Conservation (phyloP, 345 rosid species). For the Dipteronia sinensis region DNA sequence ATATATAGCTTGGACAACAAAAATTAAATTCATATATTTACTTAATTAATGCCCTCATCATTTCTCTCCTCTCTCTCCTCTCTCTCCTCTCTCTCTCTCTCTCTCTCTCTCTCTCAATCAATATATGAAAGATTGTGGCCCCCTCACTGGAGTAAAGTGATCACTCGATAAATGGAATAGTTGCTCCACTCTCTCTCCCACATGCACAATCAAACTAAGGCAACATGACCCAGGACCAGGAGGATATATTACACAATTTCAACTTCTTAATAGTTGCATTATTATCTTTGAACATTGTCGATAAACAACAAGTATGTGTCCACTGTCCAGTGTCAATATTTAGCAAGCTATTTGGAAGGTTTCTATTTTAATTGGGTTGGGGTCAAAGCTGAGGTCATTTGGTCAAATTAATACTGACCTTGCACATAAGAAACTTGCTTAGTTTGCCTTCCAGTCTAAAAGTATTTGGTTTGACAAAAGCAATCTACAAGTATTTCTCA, state of each 20-base stretch:
- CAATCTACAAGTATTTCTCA: neutral
- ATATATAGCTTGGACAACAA: neutral
- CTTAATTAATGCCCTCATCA: too few relatives aligned
- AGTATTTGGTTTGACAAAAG: neutral
- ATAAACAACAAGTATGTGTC: neutral
- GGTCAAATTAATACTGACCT: neutral
- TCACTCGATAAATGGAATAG: neutral
- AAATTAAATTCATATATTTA: neutral
- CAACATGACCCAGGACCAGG: neutral
- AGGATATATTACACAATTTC: neutral
- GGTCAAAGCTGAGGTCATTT: neutral
- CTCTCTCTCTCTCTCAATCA: neutral
- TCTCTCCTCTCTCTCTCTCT: too few relatives aligned
- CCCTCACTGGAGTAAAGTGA: neutral
- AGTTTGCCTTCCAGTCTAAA: neutral
- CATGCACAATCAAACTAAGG: slow-evolving; percentile 4
- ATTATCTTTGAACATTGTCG: neutral
- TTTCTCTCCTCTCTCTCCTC: neutral
- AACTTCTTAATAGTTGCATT: neutral
- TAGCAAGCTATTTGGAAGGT: neutral
- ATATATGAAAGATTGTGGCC: neutral
- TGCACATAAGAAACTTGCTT: neutral
- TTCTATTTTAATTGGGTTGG: neutral
- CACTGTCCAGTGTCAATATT: neutral
- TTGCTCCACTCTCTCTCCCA: neutral